phyloP scores from a whole-genome alignment of 2,329 filamentous ascomycete genomes.

The Xylariaceae sp. region DNA sequence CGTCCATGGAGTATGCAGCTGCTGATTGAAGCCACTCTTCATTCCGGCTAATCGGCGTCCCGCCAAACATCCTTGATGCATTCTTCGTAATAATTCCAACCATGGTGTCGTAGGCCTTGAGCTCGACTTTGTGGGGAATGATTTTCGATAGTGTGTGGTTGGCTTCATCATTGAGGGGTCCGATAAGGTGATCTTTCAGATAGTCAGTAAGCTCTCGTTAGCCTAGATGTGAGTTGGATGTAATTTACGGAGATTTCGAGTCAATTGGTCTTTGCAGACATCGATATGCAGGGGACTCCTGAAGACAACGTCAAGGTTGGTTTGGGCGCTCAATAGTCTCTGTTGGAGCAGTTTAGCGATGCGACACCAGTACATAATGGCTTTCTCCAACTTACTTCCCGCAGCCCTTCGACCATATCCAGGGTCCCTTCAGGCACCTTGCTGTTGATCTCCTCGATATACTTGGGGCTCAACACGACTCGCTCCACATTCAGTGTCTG shows the following conservation, averaged over 20 bases:
- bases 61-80: constrained; percentile 29
- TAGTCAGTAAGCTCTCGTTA: constrained; percentile 3
- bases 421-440: constrained; percentile 29
- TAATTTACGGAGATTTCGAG: constrained; percentile 28
- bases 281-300: constrained; percentile 30
- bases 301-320: constrained; percentile 31
- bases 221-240: not conserved
- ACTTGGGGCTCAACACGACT: constrained; percentile 30
- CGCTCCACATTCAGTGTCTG: constrained; percentile 30
- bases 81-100: constrained; percentile 32
- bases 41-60: constrained; percentile 27
- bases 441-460: constrained; percentile 30
- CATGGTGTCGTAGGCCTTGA: constrained; percentile 28
- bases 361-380: not conserved
- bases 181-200: constrained; percentile 26
- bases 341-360: constrained; percentile 9
- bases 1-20: constrained; percentile 31
- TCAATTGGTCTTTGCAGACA: constrained; percentile 30
- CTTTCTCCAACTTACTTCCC: constrained; percentile 19
- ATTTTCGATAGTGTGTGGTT: constrained; percentile 25
- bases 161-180: constrained; percentile 27
- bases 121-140: constrained; percentile 23
- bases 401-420: constrained; percentile 30
- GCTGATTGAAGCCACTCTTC: constrained; percentile 30
- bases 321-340: constrained; percentile 29